phyloP scores from a whole-genome alignment of 148 eudicot species.

The Agrostemma githago region DNA sequence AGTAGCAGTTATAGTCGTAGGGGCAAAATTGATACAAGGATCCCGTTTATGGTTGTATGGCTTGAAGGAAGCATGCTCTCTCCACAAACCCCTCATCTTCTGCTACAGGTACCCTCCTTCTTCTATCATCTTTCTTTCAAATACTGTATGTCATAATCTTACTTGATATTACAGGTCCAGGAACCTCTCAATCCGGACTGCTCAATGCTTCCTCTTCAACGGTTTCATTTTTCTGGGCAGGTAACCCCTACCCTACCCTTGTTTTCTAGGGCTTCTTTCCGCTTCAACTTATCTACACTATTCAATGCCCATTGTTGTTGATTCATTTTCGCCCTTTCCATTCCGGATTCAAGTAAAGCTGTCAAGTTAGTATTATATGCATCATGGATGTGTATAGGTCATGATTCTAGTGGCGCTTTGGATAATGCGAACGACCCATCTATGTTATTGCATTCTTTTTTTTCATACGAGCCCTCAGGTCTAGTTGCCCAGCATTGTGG shows the following conservation, averaged over 20 bases:
- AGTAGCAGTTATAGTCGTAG: neutral
- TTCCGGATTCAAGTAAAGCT: too few relatives aligned
- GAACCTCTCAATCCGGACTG: slow-evolving; percentile 62
- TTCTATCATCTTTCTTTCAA: neutral
- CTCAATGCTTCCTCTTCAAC: slow-evolving; percentile 82
- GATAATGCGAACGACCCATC: too few relatives aligned
- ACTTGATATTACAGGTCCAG: slow-evolving; percentile 47
- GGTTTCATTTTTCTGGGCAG: slow-evolving; percentile 91
- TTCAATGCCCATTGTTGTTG: too few relatives aligned
- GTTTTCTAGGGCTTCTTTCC: neutral
- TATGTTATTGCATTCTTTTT: too few relatives aligned
- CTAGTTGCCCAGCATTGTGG: too few relatives aligned
- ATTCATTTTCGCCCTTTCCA: too few relatives aligned
- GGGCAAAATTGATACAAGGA: slow-evolving; percentile 44
- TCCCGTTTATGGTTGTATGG: slow-evolving; percentile 55
- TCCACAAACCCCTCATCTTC: slow-evolving; percentile 71
- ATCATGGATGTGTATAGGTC: too few relatives aligned
- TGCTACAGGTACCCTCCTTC: slow-evolving; percentile 53
- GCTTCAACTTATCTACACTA: too few relatives aligned
- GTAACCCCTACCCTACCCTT: slow-evolving; percentile 21
- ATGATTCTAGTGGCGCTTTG: too few relatives aligned
- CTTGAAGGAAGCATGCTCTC: slow-evolving; percentile 71
- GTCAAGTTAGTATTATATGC: too few relatives aligned
- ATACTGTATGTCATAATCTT: too few relatives aligned
- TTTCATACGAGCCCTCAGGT: too few relatives aligned